Evolutionary conservation across 2,329 filamentous ascomycete genomes (phyloP).

Genomic region (Aspergillus amoenus): DNA sequence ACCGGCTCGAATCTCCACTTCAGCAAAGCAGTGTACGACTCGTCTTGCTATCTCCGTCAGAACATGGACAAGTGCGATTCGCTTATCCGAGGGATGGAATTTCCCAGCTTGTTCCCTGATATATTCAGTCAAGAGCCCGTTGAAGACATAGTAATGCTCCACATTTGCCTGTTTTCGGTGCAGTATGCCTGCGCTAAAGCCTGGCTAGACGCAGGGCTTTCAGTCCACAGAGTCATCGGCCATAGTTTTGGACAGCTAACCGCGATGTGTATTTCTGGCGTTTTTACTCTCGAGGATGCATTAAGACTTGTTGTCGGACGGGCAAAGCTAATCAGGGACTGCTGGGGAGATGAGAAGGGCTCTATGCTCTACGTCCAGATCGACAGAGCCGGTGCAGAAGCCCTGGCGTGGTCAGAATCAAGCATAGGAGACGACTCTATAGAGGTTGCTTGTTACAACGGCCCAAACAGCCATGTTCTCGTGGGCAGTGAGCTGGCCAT

Average conservation of each 20-base stretch:
- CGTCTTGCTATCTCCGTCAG: too few relatives aligned
- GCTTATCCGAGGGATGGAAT: conserved; percentile 21
- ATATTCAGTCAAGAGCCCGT: conserved; percentile 26
- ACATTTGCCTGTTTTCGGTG: conserved; percentile 37
- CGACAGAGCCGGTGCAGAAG: conserved; percentile 16
- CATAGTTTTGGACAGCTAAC: conserved; percentile 43
- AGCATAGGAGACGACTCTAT: not conserved
- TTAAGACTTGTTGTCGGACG: conserved; percentile 30
- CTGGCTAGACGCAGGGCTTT: conserved; percentile 41
- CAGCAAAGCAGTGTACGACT: too few relatives aligned
- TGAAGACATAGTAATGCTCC: conserved; percentile 28
- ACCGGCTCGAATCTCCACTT: not conserved
- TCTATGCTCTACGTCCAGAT: conserved; percentile 32
- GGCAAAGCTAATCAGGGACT: conserved; percentile 29
- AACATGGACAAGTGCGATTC: too few relatives aligned
- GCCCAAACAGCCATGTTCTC: conserved; percentile 43
- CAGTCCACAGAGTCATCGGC: conserved; percentile 34
- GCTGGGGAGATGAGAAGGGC: conserved; percentile 35
- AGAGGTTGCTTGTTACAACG: conserved; percentile 51
- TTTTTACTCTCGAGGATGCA: conserved; percentile 30
- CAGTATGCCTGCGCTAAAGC: conserved; percentile 39
- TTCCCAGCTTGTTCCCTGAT: conserved; percentile 32
- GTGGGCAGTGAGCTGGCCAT: conserved; percentile 39
- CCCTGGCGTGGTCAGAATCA: not conserved
- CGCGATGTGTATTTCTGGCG: conserved; percentile 34